Evolutionary conservation across 495 filamentous ascomycete species (phyloP).

Genomic region (Penicillium crystallinum): DNA sequence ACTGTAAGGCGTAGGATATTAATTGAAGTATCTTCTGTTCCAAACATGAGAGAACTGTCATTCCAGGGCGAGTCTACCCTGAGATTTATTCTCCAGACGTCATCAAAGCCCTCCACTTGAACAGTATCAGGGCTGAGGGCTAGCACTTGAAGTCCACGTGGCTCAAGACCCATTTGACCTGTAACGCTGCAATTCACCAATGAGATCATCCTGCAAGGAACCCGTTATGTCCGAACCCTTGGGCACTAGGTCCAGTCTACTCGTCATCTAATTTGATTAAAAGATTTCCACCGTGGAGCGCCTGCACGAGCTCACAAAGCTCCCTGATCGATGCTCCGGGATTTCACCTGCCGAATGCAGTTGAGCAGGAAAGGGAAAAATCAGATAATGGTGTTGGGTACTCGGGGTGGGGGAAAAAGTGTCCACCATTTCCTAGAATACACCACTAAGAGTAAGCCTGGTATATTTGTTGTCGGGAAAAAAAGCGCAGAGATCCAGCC

Average conservation of each 20-base stretch:
- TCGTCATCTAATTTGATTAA: background rate
- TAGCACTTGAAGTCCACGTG: background rate
- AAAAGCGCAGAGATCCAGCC: constrained; percentile 9
- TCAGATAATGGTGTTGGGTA: background rate
- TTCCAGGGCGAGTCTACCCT: too few species aligned
- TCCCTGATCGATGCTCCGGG: background rate
- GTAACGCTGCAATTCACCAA: background rate
- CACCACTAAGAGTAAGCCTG: constrained; percentile 1
- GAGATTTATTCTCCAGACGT: too few species aligned
- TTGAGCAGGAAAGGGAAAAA: background rate
- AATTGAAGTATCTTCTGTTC: too few species aligned
- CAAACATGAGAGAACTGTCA: too few species aligned
- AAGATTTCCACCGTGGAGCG: background rate
- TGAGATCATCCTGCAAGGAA: background rate
- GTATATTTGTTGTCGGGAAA: constrained; percentile 5
- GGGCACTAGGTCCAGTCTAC: background rate
- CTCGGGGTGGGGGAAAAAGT: constrained; percentile 6
- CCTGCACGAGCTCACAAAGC: background rate
- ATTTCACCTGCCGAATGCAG: background rate
- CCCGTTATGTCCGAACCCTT: background rate
- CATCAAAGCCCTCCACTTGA: too few species aligned
- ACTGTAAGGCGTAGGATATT: too few species aligned
- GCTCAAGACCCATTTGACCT: background rate
- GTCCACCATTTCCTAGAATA: constrained; percentile 5
- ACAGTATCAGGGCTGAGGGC: background rate